These are phyloP conservation scores for Porpolomopsis calyptriformis DNA, from an alignment of 768 basidiomycete species.

Conservation along the genomic window DNA sequence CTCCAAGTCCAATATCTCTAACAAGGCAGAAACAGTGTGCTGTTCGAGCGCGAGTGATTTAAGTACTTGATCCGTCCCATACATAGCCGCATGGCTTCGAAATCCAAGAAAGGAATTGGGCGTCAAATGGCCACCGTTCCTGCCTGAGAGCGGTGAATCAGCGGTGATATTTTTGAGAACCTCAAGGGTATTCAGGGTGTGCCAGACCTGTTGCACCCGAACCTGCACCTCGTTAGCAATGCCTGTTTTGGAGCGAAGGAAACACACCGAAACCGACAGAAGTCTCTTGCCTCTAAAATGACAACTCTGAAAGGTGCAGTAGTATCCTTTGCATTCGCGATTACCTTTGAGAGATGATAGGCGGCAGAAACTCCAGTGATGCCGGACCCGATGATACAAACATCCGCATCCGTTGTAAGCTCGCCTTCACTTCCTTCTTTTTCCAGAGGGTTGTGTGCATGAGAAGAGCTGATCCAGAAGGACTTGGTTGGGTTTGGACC, in stretches of 20 bases:
- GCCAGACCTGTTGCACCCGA: constrained; percentile 63
- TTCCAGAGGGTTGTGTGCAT: constrained; percentile 59
- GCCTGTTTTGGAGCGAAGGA: not conserved
- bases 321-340: constrained; percentile 13
- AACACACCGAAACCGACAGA: constrained; percentile 52
- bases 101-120: constrained; percentile 41
- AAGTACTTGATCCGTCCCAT: constrained; percentile 46
- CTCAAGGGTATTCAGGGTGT: not conserved
- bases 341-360: constrained; percentile 49
- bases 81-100: constrained; percentile 20
- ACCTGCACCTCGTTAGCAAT: constrained; percentile 27
- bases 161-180: not conserved
- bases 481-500: constrained; percentile 56
- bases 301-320: constrained; percentile 35
- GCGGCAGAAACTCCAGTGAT: constrained; percentile 69
- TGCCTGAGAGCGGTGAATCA: constrained; percentile 32
- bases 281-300: constrained; percentile 76
- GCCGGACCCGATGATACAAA: constrained; percentile 73
- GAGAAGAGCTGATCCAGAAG: constrained; percentile 57
- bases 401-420: constrained; percentile 51
- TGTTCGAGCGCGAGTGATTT: constrained; percentile 46
- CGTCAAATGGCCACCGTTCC: constrained; percentile 73
- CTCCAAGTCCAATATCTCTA: constrained; percentile 36
- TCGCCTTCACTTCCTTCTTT: constrained; percentile 51
- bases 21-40: constrained; percentile 39